These are phyloP conservation scores for Spathaspora arborariae DNA, from an alignment of 805 yeast genomes.

Conservation along the genomic window DNA sequence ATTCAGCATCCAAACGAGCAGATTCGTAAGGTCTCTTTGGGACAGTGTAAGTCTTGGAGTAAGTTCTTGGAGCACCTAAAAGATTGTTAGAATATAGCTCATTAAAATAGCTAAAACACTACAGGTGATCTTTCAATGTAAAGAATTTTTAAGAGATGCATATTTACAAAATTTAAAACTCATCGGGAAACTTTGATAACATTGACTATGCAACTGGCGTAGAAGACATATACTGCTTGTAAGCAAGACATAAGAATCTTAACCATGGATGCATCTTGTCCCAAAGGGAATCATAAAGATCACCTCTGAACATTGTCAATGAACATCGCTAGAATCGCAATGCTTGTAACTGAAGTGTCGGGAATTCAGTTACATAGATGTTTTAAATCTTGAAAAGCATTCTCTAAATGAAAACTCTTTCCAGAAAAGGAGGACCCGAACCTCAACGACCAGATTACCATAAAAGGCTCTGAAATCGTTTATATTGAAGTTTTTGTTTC, in stretches of 20 bases:
- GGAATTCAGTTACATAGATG: slow-evolving; percentile 62
- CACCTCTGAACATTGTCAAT: not conserved
- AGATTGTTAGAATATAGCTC: slow-evolving; percentile 20
- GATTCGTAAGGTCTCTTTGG: slow-evolving; percentile 99
- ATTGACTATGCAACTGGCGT: not conserved
- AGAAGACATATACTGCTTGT: not conserved
- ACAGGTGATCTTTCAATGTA: not conserved
- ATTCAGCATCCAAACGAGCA: slow-evolving; percentile 99
- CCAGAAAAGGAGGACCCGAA: slow-evolving; percentile 63
- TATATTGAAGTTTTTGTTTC: slow-evolving; percentile 2
- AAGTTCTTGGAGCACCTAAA: slow-evolving; percentile 96
- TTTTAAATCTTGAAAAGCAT: slow-evolving; percentile 21
- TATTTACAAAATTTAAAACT: slow-evolving; percentile 1
- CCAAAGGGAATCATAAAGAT: not conserved
- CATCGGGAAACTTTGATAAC: not conserved
- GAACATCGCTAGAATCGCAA: not conserved
- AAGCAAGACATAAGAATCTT: not conserved
- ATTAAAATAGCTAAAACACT: not conserved
- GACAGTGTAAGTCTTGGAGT: slow-evolving; percentile 99
- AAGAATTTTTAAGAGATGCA: not conserved
- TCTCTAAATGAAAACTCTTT: slow-evolving; percentile 1
- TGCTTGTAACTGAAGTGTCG: slow-evolving; percentile 75
- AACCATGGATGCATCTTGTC: not conserved
- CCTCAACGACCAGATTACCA: slow-evolving; percentile 39
- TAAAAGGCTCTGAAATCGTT: slow-evolving; percentile 10